Evolutionary conservation across 2,329 filamentous ascomycete species (phyloP).

Genomic region (Camillea tinctor): DNA sequence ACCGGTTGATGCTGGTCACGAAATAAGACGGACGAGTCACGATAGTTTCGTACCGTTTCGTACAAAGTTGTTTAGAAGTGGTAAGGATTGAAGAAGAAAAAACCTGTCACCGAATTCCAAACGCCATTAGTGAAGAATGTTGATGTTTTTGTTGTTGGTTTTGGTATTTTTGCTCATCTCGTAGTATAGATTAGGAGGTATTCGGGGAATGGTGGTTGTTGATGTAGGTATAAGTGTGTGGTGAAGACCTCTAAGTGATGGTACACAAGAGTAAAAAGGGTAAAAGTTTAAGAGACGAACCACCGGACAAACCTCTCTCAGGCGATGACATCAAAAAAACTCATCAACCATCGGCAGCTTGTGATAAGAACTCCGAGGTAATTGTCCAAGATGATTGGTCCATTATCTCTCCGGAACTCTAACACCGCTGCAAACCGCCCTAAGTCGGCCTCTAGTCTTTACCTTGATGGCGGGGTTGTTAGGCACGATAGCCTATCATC

Average conservation of each 20-base stretch:
- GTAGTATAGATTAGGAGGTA: too few species aligned
- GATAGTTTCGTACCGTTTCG: too few species aligned
- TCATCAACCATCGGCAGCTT: too few species aligned
- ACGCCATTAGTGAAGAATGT: background rate
- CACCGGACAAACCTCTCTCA: too few species aligned
- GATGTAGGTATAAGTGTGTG: too few species aligned
- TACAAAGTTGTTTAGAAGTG: background rate
- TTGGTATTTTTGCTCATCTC: too few species aligned
- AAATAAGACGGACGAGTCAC: too few species aligned
- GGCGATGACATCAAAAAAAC: constrained; percentile 19
- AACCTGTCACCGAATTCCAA: background rate
- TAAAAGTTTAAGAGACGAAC: too few species aligned
- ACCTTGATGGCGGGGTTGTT: background rate
- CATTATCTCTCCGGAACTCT: background rate
- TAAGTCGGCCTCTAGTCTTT: background rate
- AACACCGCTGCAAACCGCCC: background rate
- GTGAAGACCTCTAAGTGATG: too few species aligned
- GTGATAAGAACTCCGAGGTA: background rate
- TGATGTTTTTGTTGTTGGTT: background rate
- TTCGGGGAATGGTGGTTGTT: too few species aligned
- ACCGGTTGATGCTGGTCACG: too few species aligned
- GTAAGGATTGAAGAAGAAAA: background rate
- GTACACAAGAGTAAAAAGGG: too few species aligned
- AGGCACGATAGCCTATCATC: background rate
- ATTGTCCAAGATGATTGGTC: background rate